phyloP scores from a whole-genome alignment of 192 early-diverging fungal species.

The Coemansia sp. region DNA sequence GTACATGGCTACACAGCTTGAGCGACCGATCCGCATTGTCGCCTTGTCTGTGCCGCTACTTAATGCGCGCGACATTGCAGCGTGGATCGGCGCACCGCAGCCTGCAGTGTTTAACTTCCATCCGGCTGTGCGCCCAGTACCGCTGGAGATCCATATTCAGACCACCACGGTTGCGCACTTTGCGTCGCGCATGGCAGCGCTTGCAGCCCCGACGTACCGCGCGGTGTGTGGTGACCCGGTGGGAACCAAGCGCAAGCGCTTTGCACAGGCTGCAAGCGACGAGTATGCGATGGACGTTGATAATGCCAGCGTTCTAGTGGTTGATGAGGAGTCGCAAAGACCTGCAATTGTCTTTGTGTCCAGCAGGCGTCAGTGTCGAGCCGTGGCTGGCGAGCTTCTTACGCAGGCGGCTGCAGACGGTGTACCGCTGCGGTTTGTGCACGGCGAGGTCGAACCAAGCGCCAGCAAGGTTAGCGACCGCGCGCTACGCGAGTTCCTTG shows the following conservation, averaged over 20 bases:
- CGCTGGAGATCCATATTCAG: slow-evolving; percentile 94
- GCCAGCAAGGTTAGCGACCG: slow-evolving; percentile 71
- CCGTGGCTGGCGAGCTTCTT: slow-evolving; percentile 84
- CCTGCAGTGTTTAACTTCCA: slow-evolving; percentile 92
- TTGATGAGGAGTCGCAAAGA: slow-evolving; percentile 20
- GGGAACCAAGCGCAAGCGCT: slow-evolving; percentile 4
- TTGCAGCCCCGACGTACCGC: slow-evolving; percentile 70
- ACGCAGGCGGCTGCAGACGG: slow-evolving; percentile 81
- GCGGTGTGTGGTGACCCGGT: slow-evolving; percentile 14
- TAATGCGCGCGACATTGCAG: slow-evolving; percentile 97
- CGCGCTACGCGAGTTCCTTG: slow-evolving; percentile 68
- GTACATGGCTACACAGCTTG: slow-evolving; percentile 80
- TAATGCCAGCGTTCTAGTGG: neutral
- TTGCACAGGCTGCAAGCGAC: neutral
- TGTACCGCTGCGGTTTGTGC: slow-evolving; percentile 70
- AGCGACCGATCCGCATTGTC: slow-evolving; percentile 86
- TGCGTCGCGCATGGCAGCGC: slow-evolving; percentile 93
- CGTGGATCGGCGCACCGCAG: slow-evolving; percentile 89
- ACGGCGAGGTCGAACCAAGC: slow-evolving; percentile 58
- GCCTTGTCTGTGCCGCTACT: slow-evolving; percentile 86
- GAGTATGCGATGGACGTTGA: slow-evolving; percentile 12
- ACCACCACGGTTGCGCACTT: slow-evolving; percentile 90
- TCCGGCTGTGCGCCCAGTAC: slow-evolving; percentile 88
- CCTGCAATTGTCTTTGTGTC: slow-evolving; percentile 94
- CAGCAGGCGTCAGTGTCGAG: slow-evolving; percentile 79